Conservation (phyloP, 2,329 filamentous ascomycete genomes). For the Seiridium unicorne region DNA sequence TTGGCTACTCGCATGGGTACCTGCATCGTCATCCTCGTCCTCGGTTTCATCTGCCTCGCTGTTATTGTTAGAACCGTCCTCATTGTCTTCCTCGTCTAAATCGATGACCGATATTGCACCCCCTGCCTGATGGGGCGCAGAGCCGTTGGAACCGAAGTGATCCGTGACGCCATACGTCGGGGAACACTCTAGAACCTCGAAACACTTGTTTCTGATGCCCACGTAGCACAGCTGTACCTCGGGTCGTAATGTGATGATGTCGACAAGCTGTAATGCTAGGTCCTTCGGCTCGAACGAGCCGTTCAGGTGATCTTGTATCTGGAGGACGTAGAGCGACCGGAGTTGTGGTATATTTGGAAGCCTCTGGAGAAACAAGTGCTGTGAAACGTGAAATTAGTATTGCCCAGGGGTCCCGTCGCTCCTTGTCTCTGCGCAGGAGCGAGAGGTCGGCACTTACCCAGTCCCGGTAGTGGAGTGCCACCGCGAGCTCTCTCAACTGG, state of each 20-base stretch:
- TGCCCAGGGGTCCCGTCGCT: no score
- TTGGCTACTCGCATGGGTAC: constrained; percentile 40
- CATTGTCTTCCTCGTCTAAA: constrained; percentile 16
- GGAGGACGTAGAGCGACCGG: constrained; percentile 68
- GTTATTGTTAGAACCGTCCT: constrained; percentile 31
- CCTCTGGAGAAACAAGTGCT: constrained; percentile 78
- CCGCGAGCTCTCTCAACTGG: constrained; percentile 67
- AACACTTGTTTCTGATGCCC: constrained; percentile 75
- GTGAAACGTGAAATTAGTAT: neutral
- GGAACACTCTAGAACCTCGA: constrained; percentile 71
- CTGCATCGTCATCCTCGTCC: constrained; percentile 46
- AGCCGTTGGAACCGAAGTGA: constrained; percentile 12
- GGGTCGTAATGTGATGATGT: constrained; percentile 73
- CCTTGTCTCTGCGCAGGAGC: neutral
- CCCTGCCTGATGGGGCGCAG: constrained; percentile 12
- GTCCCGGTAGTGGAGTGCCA: constrained; percentile 71
- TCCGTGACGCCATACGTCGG: constrained; percentile 28
- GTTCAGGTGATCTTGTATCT: constrained; percentile 62
- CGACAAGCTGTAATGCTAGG: constrained; percentile 72
- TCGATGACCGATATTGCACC: constrained; percentile 6
- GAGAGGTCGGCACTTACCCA: constrained; percentile 58
- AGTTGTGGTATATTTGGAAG: constrained; percentile 70
- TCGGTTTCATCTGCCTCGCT: constrained; percentile 36
- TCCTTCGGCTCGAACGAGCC: constrained; percentile 60
- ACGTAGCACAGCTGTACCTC: constrained; percentile 78